These are phyloP conservation scores for Rachicladosporium sp. DNA, from an alignment of 2,329 filamentous ascomycete species.

Conservation along the genomic window DNA sequence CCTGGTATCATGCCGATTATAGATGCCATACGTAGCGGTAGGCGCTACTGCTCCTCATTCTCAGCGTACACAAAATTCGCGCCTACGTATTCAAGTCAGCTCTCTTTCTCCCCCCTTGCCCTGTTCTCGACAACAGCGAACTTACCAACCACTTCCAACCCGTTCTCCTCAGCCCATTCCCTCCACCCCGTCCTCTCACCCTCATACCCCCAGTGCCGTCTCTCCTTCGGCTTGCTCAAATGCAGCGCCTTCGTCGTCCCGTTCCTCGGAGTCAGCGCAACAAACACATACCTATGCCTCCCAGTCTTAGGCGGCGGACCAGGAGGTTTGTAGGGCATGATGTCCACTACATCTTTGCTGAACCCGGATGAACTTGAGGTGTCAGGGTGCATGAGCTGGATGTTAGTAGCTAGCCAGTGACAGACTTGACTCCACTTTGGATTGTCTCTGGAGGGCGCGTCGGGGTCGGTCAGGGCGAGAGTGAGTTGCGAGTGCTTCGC, in stretches of 20 bases:
- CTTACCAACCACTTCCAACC: slow-evolving; percentile 34
- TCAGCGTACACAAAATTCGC: slow-evolving; percentile 37
- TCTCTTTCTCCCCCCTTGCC: background rate
- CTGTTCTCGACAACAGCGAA: slow-evolving; percentile 3
- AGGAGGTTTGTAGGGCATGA: slow-evolving; percentile 41
- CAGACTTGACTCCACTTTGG: slow-evolving; percentile 47
- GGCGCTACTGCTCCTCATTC: slow-evolving; percentile 34
- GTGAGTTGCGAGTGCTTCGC: slow-evolving; percentile 27
- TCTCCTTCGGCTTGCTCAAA: slow-evolving; percentile 35
- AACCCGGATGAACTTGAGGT: background rate
- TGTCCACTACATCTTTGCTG: slow-evolving; percentile 18
- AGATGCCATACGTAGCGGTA: no score
- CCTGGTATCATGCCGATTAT: no score
- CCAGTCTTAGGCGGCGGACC: slow-evolving; percentile 44
- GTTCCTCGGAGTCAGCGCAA: slow-evolving; percentile 36
- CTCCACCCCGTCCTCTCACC: slow-evolving; percentile 39
- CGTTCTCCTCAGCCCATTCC: slow-evolving; percentile 38
- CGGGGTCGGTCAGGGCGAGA: slow-evolving; percentile 44
- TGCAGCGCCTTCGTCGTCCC: slow-evolving; percentile 29
- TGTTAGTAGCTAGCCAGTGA: slow-evolving; percentile 39
- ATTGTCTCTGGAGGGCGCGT: slow-evolving; percentile 41
- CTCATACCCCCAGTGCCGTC: slow-evolving; percentile 44
- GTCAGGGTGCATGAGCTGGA: slow-evolving; percentile 15
- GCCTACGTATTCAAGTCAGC: slow-evolving; percentile 12
- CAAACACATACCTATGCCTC: slow-evolving; percentile 46